Evolutionary conservation across 495 filamentous ascomycete species (phyloP).

Genomic region (Talaromyces borbonicus): DNA sequence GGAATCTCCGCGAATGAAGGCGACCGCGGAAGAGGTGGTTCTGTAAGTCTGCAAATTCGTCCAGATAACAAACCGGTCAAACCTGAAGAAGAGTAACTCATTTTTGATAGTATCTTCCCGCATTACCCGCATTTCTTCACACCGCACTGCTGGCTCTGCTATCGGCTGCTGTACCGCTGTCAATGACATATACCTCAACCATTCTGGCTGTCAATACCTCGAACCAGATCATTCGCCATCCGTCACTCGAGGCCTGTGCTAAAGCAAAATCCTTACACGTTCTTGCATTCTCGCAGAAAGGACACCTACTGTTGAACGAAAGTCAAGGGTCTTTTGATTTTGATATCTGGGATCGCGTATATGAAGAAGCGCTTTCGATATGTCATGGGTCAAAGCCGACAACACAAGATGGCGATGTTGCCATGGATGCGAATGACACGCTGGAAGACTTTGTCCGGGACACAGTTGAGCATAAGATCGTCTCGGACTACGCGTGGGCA

Average conservation of each 20-base stretch:
- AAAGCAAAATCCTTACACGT: conserved; percentile 62
- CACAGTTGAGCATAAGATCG: conserved; percentile 41
- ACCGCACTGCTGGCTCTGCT: conserved; percentile 63
- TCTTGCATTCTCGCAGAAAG: conserved; percentile 64
- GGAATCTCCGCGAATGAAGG: conserved; percentile 48
- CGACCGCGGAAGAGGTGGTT: conserved; percentile 65
- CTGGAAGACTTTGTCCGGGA: conserved; percentile 55
- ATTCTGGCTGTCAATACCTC: conserved; percentile 49
- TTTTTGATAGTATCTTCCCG: conserved; percentile 53
- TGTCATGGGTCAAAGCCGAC: conserved; percentile 42
- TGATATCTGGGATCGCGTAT: conserved; percentile 65
- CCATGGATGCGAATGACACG: conserved; percentile 30
- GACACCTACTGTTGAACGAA: conserved; percentile 66
- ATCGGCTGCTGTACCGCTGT: conserved; percentile 65
- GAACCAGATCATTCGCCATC: conserved; percentile 42
- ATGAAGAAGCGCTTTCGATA: conserved; percentile 49
- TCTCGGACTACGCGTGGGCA: conserved; percentile 32
- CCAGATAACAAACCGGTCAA: too few species aligned
- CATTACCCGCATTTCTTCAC: conserved; percentile 69
- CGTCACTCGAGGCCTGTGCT: conserved; percentile 44
- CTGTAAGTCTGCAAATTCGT: conserved; percentile 43
- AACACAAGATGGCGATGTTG: conserved; percentile 37
- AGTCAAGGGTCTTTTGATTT: conserved; percentile 73
- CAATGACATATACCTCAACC: conserved; percentile 55
- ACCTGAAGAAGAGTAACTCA: too few species aligned